Conservation (phyloP, 176 grass and related monocot species). For the Paspalum vaginatum region DNA sequence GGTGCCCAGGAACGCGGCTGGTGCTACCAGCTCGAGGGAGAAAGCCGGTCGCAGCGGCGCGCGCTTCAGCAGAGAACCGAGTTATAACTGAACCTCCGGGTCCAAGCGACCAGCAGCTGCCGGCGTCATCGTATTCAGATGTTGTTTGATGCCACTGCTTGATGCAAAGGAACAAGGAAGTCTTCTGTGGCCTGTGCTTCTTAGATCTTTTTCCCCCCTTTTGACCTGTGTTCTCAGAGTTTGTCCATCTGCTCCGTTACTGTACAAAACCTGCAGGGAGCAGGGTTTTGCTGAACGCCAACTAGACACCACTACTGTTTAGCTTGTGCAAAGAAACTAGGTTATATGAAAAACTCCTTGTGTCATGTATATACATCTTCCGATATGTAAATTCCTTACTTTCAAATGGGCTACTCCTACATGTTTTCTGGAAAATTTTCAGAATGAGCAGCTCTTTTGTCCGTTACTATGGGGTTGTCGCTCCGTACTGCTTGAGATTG, state of each 20-base stretch:
- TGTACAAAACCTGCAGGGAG: not conserved
- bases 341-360: not conserved
- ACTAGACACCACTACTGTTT: not conserved
- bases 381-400: not conserved
- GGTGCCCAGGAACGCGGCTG: conserved; percentile 18
- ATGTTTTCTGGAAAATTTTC: not conserved
- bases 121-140: not conserved
- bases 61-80: conserved; percentile 8
- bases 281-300: not conserved
- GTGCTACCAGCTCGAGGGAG: not conserved
- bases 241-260: not conserved
- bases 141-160: not conserved
- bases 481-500: too few relatives aligned
- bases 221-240: not conserved
- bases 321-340: not conserved
- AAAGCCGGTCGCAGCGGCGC: not conserved
- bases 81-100: conserved; percentile 4
- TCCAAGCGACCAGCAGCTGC: too few relatives aligned
- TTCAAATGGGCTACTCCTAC: not conserved
- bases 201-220: not conserved
- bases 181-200: not conserved
- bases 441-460: not conserved
- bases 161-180: not conserved
- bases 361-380: not conserved
- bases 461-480: not conserved